Conservation (phyloP, 768 basidiomycete species). For the Tremella yokohamensis region DNA sequence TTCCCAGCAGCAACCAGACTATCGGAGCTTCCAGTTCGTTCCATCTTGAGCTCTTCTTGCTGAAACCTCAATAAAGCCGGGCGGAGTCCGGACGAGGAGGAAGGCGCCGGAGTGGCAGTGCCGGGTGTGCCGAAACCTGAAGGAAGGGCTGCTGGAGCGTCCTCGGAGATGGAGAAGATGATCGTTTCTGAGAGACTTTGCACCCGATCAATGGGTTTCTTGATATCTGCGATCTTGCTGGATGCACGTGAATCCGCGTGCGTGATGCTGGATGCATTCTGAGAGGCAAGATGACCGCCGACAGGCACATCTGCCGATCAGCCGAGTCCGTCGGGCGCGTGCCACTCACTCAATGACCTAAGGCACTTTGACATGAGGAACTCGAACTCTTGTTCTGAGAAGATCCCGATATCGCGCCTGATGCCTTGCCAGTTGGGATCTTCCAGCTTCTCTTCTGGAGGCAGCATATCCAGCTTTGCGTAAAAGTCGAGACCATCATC, state of each 20-base stretch:
- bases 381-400: constrained; percentile 76
- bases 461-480: constrained; percentile 26
- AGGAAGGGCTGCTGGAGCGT: constrained; percentile 58
- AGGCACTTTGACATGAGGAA: constrained; percentile 85
- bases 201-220: constrained; percentile 52
- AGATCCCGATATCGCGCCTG: constrained; percentile 64
- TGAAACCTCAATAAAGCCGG: background rate
- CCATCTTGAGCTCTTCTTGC: constrained; percentile 51
- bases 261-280: constrained; percentile 44
- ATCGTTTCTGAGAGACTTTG: constrained; percentile 79
- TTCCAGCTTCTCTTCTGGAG: constrained; percentile 21
- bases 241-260: constrained; percentile 64
- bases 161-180: constrained; percentile 83
- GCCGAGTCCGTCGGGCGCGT: background rate
- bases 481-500: constrained; percentile 41
- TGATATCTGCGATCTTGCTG: constrained; percentile 65
- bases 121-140: constrained; percentile 69
- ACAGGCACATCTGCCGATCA: constrained; percentile 47
- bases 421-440: constrained; percentile 46
- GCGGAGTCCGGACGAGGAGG: constrained; percentile 50
- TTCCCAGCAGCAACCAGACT: constrained; percentile 43
- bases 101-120: constrained; percentile 28
- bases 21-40: constrained; percentile 55
- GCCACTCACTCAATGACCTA: constrained; percentile 52
- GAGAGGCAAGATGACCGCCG: constrained; percentile 46